Conservation (phyloP, 2,329 filamentous ascomycete genomes). For the Pseudogymnoascus verrucosus region DNA sequence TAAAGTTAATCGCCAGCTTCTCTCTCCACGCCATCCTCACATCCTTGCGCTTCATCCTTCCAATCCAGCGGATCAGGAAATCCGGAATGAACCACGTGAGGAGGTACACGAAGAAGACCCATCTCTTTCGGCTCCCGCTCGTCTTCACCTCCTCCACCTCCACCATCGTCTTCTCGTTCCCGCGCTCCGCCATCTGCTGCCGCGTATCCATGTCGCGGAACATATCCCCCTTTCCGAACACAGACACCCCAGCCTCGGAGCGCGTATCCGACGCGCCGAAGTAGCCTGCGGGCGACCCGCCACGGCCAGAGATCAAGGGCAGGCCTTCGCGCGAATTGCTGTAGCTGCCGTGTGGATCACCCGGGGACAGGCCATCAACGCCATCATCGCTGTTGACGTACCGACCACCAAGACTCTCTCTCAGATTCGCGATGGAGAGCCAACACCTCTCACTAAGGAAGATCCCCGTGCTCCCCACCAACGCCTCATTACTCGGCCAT, state of each 20-base stretch:
- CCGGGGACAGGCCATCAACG: conserved; percentile 51
- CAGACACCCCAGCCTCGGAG: conserved; percentile 88
- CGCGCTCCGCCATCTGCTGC: conserved; percentile 90
- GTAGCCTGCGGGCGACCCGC: conserved; percentile 59
- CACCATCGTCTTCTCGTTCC: conserved; percentile 80
- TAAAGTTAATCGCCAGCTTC: conserved; percentile 93
- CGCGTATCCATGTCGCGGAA: conserved; percentile 94
- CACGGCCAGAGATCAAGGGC: conserved; percentile 40
- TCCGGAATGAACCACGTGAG: conserved; percentile 94
- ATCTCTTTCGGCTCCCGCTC: conserved; percentile 76
- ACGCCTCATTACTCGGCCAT: conserved; percentile 88
- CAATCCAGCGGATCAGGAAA: conserved; percentile 65
- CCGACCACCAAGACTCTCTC: conserved; percentile 49
- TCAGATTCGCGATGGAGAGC: conserved; percentile 76
- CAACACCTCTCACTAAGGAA: conserved; percentile 95
- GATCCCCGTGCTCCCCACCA: conserved; percentile 83
- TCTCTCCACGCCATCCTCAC: conserved; percentile 97
- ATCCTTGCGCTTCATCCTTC: conserved; percentile 94
- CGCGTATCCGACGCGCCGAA: conserved; percentile 67
- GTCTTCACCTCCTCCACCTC: conserved; percentile 81
- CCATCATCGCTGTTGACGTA: conserved; percentile 51
- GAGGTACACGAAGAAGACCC: conserved; percentile 77
- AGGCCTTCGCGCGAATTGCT: conserved; percentile 55
- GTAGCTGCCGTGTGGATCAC: conserved; percentile 44
- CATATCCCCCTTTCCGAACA: conserved; percentile 89